phyloP scores from a whole-genome alignment of 306 rosid species.

The Pueraria montana region DNA sequence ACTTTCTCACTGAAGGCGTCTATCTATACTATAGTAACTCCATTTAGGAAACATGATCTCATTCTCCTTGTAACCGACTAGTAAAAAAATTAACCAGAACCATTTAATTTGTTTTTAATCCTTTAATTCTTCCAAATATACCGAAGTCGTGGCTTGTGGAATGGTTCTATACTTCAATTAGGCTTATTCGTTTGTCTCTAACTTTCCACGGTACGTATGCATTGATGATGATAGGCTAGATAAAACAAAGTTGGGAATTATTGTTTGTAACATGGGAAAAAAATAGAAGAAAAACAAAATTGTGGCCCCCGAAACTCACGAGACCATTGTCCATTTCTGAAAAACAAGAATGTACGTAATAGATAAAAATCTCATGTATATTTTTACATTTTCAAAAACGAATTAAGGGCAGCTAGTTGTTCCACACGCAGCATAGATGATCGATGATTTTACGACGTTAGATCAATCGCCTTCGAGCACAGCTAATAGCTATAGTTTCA shows the following conservation, averaged over 20 bases:
- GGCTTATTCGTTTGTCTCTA: slow-evolving; percentile 1
- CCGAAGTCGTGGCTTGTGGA: not conserved
- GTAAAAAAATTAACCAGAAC: not conserved
- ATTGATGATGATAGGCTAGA: not conserved
- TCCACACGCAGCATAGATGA: slow-evolving; percentile 1
- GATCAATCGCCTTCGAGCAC: not conserved
- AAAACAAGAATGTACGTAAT: slow-evolving; percentile 8
- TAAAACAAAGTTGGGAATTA: not conserved
- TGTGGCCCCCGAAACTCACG: slow-evolving; percentile 29
- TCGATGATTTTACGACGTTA: not conserved
- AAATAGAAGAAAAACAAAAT: not conserved
- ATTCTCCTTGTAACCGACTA: not conserved
- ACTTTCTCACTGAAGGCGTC: not conserved
- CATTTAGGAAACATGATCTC: not conserved
- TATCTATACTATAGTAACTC: not conserved
- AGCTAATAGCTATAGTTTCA: not conserved
- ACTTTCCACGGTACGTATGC: too few relatives aligned
- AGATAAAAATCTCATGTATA: not conserved
- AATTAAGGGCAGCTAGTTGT: not conserved
- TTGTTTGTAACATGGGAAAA: not conserved
- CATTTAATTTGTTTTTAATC: not conserved
- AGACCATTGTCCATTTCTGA: slow-evolving; percentile 23
- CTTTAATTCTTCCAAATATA: not conserved
- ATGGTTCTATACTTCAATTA: not conserved
- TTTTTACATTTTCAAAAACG: not conserved